Evolutionary conservation across 2,329 filamentous ascomycete genomes (phyloP), one percentile per base, ranked within the genome.

Genomic region (Taxawa tesnikishii): DNA sequence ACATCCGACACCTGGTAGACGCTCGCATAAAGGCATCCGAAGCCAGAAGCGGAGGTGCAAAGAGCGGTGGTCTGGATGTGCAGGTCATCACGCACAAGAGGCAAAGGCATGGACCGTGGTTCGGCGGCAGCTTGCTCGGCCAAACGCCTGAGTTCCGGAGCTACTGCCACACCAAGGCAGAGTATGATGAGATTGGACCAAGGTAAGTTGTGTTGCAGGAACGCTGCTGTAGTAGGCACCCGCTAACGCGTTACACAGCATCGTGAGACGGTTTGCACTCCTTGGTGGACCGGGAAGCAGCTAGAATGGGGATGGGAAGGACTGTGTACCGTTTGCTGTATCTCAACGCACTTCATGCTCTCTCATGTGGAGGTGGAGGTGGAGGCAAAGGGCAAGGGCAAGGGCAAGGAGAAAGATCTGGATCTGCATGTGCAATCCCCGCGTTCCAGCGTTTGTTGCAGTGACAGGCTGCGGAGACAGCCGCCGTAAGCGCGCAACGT

Each of bases 91-190:
- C 85, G 28, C 90, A 98, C 68, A 94, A 94, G 72, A 73, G 90
- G 56, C 90, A 98, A 70, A 72, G 88, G 53, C 88, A 98, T 56
- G 90, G 90, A 12, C 90, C 90, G 18, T 98, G 90, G 90, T 98
- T 98, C 55, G 90, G 90, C 58, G 90, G 90, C 47, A 94, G 84
- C 63, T 68, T 98, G 61, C 68, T 98, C 39, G 92, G 88, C 34
- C 88, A 96, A 66, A 98, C 90, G 5, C 88, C 92, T 4, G 92
- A 98, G 60, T 98, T 98, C 70, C 76, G 84, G 56, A 94, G 85
- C 53, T 98, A 96, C 65, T 98, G 90, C 66, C 92, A 98, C 62
- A 98, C 63, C 12, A 67, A 67, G 54, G 47, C 55, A 30, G 59
- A 88, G 68, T 94, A 94, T 56, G 83, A 94, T 60, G 88, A 94